These are phyloP conservation scores for Erythrophleum fordii DNA, from an alignment of 306 rosid genomes.

Conservation along the genomic window DNA sequence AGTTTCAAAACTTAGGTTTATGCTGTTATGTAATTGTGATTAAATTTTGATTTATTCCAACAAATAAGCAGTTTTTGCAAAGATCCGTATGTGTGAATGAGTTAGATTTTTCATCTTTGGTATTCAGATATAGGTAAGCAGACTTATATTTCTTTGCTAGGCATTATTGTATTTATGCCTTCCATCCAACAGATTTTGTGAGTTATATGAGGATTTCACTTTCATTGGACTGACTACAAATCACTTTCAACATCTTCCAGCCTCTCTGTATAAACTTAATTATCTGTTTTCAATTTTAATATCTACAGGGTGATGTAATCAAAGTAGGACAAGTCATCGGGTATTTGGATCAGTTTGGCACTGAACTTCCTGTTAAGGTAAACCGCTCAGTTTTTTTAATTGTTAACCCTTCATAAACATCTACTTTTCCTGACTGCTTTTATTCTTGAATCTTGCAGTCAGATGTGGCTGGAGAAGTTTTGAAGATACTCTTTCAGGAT, in stretches of 20 bases:
- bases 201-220: constrained; percentile 2
- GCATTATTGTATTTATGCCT: constrained; percentile 5
- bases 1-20: not conserved
- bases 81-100: constrained; percentile 17
- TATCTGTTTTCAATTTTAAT: constrained; percentile 34
- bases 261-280: constrained; percentile 20
- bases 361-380: constrained; percentile 85
- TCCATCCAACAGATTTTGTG: not conserved
- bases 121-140: constrained; percentile 7
- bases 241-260: constrained; percentile 9
- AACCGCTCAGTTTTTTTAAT: not conserved
- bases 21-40: not conserved
- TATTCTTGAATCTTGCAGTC: constrained; percentile 59
- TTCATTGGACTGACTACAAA: constrained; percentile 22
- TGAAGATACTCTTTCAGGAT: constrained; percentile 69
- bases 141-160: constrained; percentile 20
- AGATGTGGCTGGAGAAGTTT: constrained; percentile 73
- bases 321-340: constrained; percentile 81
- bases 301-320: constrained; percentile 64
- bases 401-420: not conserved
- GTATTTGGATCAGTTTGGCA: constrained; percentile 79
- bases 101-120: constrained; percentile 17
- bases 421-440: constrained; percentile 26
- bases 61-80: not conserved
- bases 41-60: constrained; percentile 14